Evolutionary conservation across 2,329 filamentous ascomycete species (phyloP), one percentile per base, ranked within the genome.

Genomic region (Sphaerulina populicola): DNA sequence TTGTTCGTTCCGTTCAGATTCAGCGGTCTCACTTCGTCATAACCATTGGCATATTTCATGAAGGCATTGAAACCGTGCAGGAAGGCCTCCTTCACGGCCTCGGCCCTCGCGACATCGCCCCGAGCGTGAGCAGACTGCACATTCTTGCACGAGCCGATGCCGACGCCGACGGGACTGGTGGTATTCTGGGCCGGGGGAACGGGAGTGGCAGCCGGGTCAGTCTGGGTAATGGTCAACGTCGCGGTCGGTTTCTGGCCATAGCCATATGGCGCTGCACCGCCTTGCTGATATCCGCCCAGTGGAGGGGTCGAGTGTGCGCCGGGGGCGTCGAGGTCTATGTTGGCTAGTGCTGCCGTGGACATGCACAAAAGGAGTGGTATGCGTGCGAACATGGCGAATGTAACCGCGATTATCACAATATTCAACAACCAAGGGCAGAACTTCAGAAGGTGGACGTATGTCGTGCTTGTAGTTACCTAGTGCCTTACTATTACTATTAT

Each of bases 1-100:
- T 39, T 49, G 36, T 59, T 55, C 2, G 49, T 53, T 12, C 47
- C 54, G 39, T 53, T 56, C 27, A 44, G 43, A 36, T 39, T 49
- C 29, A 53, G 18, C 9, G 57, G 57, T 27, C 14, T 21, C 10
- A 59, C 33, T 31, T 59, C 57, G 44, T 59, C 57, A 36, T 40
- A 49, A 2, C 53, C 51, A 42, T 88, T 55, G 9, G 55, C 57
- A 45, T 56, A 56, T 21, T 54, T 44, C 11, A 51, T n/a, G 27
- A 56, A 59, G 10, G 45, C 57, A 38, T 54, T 47, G 44, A 52
- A 58, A 8, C 51, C 56, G 46, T 53, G 51, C 23, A 49, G 40
- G 36, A 59, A 57, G 27, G 53, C 52, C 27, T 56, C 54, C 14
- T 51, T 51, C 23, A 58, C 41, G 18, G 54, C 56, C 14, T 54